Evolutionary conservation across 1,139 yeast species (phyloP).

Genomic region (Yamadazyma mexicana): DNA sequence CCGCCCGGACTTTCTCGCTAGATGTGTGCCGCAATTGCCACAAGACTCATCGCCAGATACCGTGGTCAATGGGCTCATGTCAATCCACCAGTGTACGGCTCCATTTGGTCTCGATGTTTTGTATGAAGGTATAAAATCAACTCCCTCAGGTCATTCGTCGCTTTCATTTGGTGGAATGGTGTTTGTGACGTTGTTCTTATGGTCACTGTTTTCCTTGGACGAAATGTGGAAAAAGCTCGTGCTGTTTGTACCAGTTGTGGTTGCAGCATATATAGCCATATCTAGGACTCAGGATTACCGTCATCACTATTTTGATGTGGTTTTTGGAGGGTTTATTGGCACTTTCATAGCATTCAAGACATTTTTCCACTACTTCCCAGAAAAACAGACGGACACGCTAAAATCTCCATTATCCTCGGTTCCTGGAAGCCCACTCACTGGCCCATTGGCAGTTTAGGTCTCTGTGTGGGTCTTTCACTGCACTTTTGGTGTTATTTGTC

Average conservation of each 20-base stretch:
- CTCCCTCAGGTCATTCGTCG: constrained; percentile 83
- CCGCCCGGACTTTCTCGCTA: constrained; percentile 73
- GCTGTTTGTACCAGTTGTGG: constrained; percentile 18
- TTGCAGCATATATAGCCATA: constrained; percentile 55
- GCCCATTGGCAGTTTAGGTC: no score
- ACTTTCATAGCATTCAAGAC: neutral
- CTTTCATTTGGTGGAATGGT: constrained; percentile 66
- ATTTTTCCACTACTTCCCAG: constrained; percentile 1
- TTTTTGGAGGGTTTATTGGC: constrained; percentile 51
- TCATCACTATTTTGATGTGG: constrained; percentile 71
- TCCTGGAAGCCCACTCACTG: no score
- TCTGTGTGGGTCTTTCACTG: neutral
- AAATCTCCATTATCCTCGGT: no score
- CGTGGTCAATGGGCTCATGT: constrained; percentile 36
- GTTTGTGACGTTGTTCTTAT: constrained; percentile 63
- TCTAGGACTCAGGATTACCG: constrained; percentile 73
- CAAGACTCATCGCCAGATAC: constrained; percentile 21
- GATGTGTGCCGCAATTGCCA: constrained; percentile 54
- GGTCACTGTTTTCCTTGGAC: constrained; percentile 46
- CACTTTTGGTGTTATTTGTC: neutral
- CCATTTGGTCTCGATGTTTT: constrained; percentile 53
- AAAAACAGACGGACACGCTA: neutral
- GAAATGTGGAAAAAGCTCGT: constrained; percentile 18
- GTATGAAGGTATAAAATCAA: constrained; percentile 71
- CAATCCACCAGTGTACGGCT: constrained; percentile 34